A percentile compares a stretch with the other conserved stretches of the same genome.
Evolutionary conservation across 768 basidiomycete species (phyloP).

Genomic region (Mycena crocata): DNA sequence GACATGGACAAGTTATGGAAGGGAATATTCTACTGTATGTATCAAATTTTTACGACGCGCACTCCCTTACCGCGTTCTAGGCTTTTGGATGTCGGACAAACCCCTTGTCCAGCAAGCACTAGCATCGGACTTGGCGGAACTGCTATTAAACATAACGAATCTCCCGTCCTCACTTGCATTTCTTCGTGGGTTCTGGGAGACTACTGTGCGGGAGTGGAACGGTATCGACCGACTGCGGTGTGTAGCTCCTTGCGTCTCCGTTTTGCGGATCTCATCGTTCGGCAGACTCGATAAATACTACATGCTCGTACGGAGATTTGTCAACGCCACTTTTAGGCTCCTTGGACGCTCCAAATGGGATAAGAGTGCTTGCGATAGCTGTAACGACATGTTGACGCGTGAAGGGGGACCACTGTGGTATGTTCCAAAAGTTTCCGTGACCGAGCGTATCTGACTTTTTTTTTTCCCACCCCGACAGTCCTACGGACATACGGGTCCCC

Average conservation of each 20-base stretch:
- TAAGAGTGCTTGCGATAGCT: constrained; percentile 59
- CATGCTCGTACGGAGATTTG: constrained; percentile 90
- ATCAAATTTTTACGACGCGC: neutral
- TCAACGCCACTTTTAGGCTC: constrained; percentile 87
- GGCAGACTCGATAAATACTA: constrained; percentile 96
- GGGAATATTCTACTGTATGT: constrained; percentile 94
- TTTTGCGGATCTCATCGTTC: constrained; percentile 16
- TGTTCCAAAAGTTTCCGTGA: constrained; percentile 31
- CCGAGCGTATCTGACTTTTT: constrained; percentile 6
- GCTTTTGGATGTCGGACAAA: constrained; percentile 99
- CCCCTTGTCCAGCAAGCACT: constrained; percentile 95
- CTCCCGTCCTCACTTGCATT: constrained; percentile 75
- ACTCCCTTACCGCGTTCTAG: constrained; percentile 52
- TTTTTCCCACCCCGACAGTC: constrained; percentile 53
- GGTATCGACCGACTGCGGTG: constrained; percentile 92
- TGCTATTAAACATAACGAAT: constrained; percentile 76
- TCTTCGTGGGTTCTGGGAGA: constrained; percentile 91
- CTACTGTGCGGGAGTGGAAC: constrained; percentile 92
- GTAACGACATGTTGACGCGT: constrained; percentile 73
- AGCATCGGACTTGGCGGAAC: constrained; percentile 85
- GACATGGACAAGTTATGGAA: constrained; percentile 98
- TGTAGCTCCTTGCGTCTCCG: constrained; percentile 36
- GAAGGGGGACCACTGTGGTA: constrained; percentile 90
- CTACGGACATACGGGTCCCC: constrained; percentile 79
- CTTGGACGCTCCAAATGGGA: constrained; percentile 82